phyloP scores from a whole-genome alignment of 495 filamentous ascomycete species.

The Daldinia bambusicola region DNA sequence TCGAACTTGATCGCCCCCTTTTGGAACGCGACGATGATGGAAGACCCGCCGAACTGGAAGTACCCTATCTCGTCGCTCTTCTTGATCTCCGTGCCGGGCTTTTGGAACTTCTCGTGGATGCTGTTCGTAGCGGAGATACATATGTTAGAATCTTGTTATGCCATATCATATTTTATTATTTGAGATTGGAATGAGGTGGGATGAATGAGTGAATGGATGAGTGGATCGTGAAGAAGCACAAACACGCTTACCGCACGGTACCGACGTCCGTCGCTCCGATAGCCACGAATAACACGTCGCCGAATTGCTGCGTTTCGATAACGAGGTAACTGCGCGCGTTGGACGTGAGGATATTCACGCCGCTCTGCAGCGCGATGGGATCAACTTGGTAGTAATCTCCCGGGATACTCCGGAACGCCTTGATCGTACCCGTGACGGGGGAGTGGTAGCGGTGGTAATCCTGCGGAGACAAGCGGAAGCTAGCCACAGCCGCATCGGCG shows the following conservation, averaged over 20 bases:
- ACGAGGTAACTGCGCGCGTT: slow-evolving; percentile 46
- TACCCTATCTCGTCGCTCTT: slow-evolving; percentile 74
- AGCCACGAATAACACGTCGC: slow-evolving; percentile 45
- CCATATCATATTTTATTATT: too few relatives aligned
- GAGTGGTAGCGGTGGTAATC: slow-evolving; percentile 63
- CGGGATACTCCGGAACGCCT: slow-evolving; percentile 47
- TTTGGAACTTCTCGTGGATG: slow-evolving; percentile 18
- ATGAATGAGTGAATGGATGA: too few relatives aligned
- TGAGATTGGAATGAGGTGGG: too few relatives aligned
- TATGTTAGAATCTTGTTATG: background rate
- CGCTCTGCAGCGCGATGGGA: slow-evolving; percentile 21
- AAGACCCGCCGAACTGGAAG: slow-evolving; percentile 76
- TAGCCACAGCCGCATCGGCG: slow-evolving; percentile 54
- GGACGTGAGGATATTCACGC: slow-evolving; percentile 43
- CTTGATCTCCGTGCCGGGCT: slow-evolving; percentile 44
- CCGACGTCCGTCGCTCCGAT: slow-evolving; percentile 21
- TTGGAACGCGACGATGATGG: slow-evolving; percentile 67
- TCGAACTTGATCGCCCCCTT: slow-evolving; percentile 45
- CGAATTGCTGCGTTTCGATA: slow-evolving; percentile 21
- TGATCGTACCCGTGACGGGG: slow-evolving; percentile 54
- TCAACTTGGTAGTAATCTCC: slow-evolving; percentile 49
- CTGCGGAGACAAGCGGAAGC: slow-evolving; percentile 57
- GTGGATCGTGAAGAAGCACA: background rate
- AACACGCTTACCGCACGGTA: slow-evolving; percentile 11
- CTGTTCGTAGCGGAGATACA: background rate